phyloP scores from a whole-genome alignment of 768 basidiomycete genomes.

The Trametes punicea region DNA sequence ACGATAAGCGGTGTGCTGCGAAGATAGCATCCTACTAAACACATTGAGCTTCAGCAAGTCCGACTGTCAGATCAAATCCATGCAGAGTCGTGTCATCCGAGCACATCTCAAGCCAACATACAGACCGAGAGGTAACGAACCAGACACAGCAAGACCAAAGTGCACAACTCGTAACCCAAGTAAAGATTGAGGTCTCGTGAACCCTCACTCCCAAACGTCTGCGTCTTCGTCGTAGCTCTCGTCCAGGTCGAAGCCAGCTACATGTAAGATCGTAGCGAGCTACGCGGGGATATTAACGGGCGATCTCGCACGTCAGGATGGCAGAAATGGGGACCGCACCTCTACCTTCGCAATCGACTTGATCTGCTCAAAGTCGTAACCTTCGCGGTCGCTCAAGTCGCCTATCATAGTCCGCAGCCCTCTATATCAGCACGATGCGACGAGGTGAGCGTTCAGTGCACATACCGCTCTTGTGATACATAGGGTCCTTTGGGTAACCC shows the following conservation, averaged over 20 bases:
- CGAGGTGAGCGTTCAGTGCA: background rate
- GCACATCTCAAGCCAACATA: too few relatives aligned
- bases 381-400: slow-evolving; percentile 73
- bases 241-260: slow-evolving; percentile 52
- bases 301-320: too few relatives aligned
- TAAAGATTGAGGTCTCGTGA: background rate
- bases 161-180: too few relatives aligned
- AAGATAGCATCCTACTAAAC: too few relatives aligned
- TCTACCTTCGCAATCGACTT: slow-evolving; percentile 85
- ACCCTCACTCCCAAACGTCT: background rate
- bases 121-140: too few relatives aligned
- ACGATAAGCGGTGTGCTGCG: too few relatives aligned
- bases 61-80: too few relatives aligned
- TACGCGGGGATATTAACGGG: slow-evolving; percentile 30
- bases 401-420: slow-evolving; percentile 34
- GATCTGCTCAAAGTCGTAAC: slow-evolving; percentile 82
- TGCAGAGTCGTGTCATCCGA: too few relatives aligned
- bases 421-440: background rate
- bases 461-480: slow-evolving; percentile 81
- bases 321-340: too few relatives aligned
- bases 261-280: slow-evolving; percentile 70
- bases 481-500: slow-evolving; percentile 80
- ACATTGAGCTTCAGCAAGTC: too few relatives aligned
- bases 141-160: too few relatives aligned
- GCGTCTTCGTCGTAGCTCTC: slow-evolving; percentile 14